Evolutionary conservation across 2,329 filamentous ascomycete genomes (phyloP).

Genomic region (Aspergillus sp.): DNA sequence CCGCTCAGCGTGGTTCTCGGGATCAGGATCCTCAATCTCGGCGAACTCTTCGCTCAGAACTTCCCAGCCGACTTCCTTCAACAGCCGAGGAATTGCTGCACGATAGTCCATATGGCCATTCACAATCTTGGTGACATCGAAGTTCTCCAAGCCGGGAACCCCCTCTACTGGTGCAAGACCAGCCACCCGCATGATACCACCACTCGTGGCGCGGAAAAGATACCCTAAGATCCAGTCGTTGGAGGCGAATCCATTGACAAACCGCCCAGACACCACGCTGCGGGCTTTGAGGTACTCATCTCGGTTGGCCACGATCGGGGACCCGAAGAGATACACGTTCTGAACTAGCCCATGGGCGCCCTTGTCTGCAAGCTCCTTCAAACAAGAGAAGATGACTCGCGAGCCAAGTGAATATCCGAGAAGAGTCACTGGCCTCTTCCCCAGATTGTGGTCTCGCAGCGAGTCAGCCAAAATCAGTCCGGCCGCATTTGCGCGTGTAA

Average conservation of each 20-base stretch:
- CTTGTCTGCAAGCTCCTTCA: slow-evolving; percentile 80
- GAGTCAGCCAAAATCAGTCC: slow-evolving; percentile 94
- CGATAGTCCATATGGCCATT: slow-evolving; percentile 97
- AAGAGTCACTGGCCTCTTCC: slow-evolving; percentile 85
- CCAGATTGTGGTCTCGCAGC: slow-evolving; percentile 85
- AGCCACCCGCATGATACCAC: slow-evolving; percentile 85
- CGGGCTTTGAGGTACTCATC: slow-evolving; percentile 83
- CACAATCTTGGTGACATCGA: slow-evolving; percentile 82
- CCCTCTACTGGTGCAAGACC: slow-evolving; percentile 76
- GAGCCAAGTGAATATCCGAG: slow-evolving; percentile 93
- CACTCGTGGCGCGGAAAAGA: slow-evolving; percentile 89
- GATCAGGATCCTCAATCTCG: slow-evolving; percentile 96
- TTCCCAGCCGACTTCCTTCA: slow-evolving; percentile 85
- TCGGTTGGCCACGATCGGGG: slow-evolving; percentile 84
- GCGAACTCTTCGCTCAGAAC: slow-evolving; percentile 92
- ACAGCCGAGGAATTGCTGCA: slow-evolving; percentile 81
- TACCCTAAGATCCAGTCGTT: slow-evolving; percentile 98
- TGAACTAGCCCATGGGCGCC: slow-evolving; percentile 86
- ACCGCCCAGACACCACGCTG: slow-evolving; percentile 85
- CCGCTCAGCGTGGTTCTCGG: slow-evolving; percentile 82
- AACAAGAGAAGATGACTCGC: slow-evolving; percentile 86
- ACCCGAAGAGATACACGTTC: slow-evolving; percentile 93
- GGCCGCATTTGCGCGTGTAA: slow-evolving; percentile 83
- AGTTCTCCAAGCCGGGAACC: slow-evolving; percentile 81
- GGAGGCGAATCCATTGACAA: slow-evolving; percentile 89